phyloP scores from a whole-genome alignment of 2,329 filamentous ascomycete species.

The Aspergillus fumigatus region DNA sequence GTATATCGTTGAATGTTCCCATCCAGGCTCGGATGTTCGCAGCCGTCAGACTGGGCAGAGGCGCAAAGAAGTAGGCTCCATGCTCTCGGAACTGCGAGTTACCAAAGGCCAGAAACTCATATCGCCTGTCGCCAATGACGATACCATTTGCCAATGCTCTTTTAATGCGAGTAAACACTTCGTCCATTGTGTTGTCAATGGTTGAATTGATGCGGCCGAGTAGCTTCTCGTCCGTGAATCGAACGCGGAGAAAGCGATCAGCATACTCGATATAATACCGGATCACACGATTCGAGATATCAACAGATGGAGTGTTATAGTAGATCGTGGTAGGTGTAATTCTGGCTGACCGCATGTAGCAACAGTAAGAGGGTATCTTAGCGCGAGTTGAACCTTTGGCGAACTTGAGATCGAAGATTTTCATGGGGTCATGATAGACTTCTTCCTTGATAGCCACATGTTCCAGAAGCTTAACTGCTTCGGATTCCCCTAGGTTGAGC shows the following conservation, averaged over 20 bases:
- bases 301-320: constrained; percentile 70
- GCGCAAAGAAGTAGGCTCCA: constrained; percentile 87
- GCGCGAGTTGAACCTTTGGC: constrained; percentile 45
- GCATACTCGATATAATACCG: constrained; percentile 63
- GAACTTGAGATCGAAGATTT: constrained; percentile 57
- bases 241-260: constrained; percentile 82
- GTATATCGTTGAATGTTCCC: constrained; percentile 78
- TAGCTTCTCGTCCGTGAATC: constrained; percentile 77
- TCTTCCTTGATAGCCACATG: constrained; percentile 63
- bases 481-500: constrained; percentile 43
- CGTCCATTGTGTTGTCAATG: constrained; percentile 56
- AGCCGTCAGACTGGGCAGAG: constrained; percentile 62
- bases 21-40: constrained; percentile 79
- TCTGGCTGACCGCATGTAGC: constrained; percentile 68
- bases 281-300: constrained; percentile 83
- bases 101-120: constrained; percentile 87
- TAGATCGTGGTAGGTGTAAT: constrained; percentile 82
- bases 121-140: constrained; percentile 72
- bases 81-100: constrained; percentile 93
- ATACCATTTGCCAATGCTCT: constrained; percentile 74
- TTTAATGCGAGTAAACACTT: constrained; percentile 69
- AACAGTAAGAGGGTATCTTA: constrained; percentile 66
- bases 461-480: constrained; percentile 66
- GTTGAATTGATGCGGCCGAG: constrained; percentile 58
- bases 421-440: constrained; percentile 64